Base-by-base conservation (phyloP, 2,329 filamentous ascomycete species). In the Paramyrothecium sp. region DNA sequence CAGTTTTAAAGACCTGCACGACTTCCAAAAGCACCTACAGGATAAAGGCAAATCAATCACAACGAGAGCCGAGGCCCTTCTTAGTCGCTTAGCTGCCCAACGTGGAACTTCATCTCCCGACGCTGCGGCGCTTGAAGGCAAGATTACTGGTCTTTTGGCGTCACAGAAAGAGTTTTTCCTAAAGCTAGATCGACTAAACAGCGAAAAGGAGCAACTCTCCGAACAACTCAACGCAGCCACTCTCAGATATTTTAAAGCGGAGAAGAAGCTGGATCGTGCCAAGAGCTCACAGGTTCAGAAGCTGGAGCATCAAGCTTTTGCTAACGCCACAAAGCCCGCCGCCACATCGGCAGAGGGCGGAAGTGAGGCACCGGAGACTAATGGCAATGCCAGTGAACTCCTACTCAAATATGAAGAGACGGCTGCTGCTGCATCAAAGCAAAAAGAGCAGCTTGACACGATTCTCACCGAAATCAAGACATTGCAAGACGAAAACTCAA, bases 271-370 rank as follows among this genome's bases (percentile, higher is more conserved):
- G 54, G 95, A 99, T 71, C 87, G 95, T 48, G 86, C 89, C 22
- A 94, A 91, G 73, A 99, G 95, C 69, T 78, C 87, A 17, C 92
- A 96, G 57, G 92, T 97, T 2, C 90, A 93, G 60, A 97, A 96
- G 71, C 76, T 99, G 58, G 95, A 98, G 71, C 90, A 92, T 67
- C 91, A 97, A 74, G 92, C 93, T 33, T 84, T 93, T 54, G 83
- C 90, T 58, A 89, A 89, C 57, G 85, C 83, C 7, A 79, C 82
- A 75, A 83, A 59, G 86, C 72, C 68, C 21, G 56, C 69, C n/a
- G 63, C 64, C 16, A 67, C 66, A 3, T 63, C 69, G 17, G 68
- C 65, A 4, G 72, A 72, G 26, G 57, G 87, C 63, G 87, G 87
- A 26, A 74, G 74, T 47, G 79, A 83, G 49, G 66, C 70, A 54